A percentile compares a stretch with the other conserved stretches of the same genome.
Conservation (phyloP, 2,329 filamentous ascomycete species). For the Cladosporium sp. region DNA sequence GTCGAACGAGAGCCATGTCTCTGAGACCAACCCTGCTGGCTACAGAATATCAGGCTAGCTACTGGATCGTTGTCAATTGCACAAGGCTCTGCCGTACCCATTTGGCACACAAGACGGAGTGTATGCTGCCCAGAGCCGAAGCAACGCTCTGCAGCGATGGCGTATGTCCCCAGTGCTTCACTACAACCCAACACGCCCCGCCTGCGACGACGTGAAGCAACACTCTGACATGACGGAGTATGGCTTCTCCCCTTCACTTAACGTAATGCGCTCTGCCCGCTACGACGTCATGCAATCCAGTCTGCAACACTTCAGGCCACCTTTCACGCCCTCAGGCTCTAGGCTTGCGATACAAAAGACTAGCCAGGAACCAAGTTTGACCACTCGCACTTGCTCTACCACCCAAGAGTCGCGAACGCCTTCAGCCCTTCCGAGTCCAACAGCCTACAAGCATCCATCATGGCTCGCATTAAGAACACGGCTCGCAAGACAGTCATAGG, state of each 20-base stretch:
- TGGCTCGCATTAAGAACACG: neutral
- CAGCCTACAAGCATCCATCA: neutral
- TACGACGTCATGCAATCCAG: neutral
- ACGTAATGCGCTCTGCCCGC: neutral
- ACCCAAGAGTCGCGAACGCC: neutral
- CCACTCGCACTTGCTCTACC: neutral
- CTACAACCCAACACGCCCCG: neutral
- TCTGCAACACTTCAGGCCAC: neutral
- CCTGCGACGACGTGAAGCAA: neutral
- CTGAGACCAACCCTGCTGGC: neutral
- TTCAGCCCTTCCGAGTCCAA: neutral
- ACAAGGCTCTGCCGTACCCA: neutral
- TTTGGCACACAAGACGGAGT: neutral
- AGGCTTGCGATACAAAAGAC: neutral
- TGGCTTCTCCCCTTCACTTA: neutral
- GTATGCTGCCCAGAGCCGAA: neutral
- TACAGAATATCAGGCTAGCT: neutral
- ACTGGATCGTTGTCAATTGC: neutral
- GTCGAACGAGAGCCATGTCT: neutral
- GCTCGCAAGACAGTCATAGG: no score
- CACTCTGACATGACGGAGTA: neutral
- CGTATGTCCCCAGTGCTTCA: neutral
- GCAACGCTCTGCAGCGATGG: neutral
- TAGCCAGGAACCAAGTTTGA: neutral
- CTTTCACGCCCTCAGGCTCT: neutral